A percentile compares a stretch with the other conserved stretches of the same genome.
Evolutionary conservation across 768 basidiomycete species (phyloP).

Genomic region (Leccinum rimulosum): DNA sequence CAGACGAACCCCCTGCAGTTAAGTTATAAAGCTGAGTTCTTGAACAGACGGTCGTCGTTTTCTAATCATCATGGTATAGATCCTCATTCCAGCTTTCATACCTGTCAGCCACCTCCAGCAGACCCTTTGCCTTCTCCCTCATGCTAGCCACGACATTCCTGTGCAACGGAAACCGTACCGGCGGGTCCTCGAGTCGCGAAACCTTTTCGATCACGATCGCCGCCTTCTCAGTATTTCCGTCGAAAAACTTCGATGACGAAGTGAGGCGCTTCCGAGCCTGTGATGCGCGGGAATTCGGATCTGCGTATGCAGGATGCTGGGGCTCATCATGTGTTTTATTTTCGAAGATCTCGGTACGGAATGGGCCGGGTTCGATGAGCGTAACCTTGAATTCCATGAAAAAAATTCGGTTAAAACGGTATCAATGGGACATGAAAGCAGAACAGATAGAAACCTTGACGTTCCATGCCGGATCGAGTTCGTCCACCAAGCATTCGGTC

Average conservation of each 20-base stretch:
- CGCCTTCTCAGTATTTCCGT: constrained; percentile 17
- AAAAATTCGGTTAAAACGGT: neutral
- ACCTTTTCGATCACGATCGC: constrained; percentile 15
- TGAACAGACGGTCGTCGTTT: neutral
- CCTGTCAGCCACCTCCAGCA: constrained; percentile 9
- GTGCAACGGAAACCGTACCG: constrained; percentile 17
- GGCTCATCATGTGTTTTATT: neutral
- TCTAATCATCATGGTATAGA: constrained; percentile 9
- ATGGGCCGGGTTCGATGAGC: constrained; percentile 19
- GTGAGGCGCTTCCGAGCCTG: neutral
- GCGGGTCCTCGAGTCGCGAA: constrained; percentile 13
- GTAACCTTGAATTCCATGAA: constrained; percentile 9
- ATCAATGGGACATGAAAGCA: neutral
- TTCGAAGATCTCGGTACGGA: constrained; percentile 11
- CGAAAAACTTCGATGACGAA: neutral
- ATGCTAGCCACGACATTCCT: neutral
- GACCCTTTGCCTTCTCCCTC: constrained; percentile 14
- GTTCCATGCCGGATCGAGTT: constrained; percentile 19
- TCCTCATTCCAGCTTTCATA: constrained; percentile 19
- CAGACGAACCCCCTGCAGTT: constrained; percentile 6
- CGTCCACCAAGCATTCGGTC: constrained; percentile 9
- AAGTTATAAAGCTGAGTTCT: no score
- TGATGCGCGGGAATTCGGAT: constrained; percentile 4
- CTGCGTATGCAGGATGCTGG: constrained; percentile 20
- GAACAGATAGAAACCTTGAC: constrained; percentile 13